These are phyloP conservation scores for Candida tunisiensis DNA, from an alignment of 1,139 yeast genomes.

Conservation along the genomic window DNA sequence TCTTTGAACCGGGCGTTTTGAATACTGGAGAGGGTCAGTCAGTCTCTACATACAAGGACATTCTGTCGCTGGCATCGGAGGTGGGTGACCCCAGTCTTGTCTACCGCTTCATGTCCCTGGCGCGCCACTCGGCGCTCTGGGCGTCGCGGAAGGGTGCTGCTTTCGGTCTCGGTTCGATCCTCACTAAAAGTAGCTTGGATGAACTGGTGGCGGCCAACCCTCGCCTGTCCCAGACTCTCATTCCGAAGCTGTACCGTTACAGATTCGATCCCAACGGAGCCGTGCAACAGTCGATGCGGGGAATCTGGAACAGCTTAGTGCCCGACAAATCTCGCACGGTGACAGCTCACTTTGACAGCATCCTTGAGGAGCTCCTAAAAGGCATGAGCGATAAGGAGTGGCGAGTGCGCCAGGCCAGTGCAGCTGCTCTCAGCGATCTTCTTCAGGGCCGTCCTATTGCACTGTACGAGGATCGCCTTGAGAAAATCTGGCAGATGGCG, in stretches of 20 bases:
- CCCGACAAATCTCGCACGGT: slow-evolving; percentile 38
- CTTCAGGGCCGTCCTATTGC: slow-evolving; percentile 43
- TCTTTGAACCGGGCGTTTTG: slow-evolving; percentile 70
- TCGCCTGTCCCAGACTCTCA: slow-evolving; percentile 37
- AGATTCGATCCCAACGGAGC: slow-evolving; percentile 67
- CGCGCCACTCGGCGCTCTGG: slow-evolving; percentile 82
- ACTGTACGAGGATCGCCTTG: slow-evolving; percentile 35
- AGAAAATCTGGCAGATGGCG: slow-evolving; percentile 73
- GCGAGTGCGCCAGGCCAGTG: slow-evolving; percentile 86
- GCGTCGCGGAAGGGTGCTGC: slow-evolving; percentile 89
- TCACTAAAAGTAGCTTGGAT: slow-evolving; percentile 64
- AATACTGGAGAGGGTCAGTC: slow-evolving; percentile 65
- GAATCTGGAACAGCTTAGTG: slow-evolving; percentile 70
- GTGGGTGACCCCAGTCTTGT: slow-evolving; percentile 93
- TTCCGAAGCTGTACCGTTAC: slow-evolving; percentile 75
- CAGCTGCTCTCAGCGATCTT: slow-evolving; percentile 56
- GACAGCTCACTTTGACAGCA: slow-evolving; percentile 34
- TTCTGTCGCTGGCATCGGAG: slow-evolving; percentile 73
- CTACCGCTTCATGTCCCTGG: slow-evolving; percentile 85
- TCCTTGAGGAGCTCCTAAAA: slow-evolving; percentile 44
- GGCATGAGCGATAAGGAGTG: slow-evolving; percentile 79
- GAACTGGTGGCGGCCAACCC: slow-evolving; percentile 36
- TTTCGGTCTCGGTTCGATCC: slow-evolving; percentile 73
- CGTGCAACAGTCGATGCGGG: slow-evolving; percentile 73
- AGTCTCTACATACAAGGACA: slow-evolving; percentile 68